phyloP scores from a whole-genome alignment of 805 yeast genomes.

The Diddensiella santjacobensis region DNA sequence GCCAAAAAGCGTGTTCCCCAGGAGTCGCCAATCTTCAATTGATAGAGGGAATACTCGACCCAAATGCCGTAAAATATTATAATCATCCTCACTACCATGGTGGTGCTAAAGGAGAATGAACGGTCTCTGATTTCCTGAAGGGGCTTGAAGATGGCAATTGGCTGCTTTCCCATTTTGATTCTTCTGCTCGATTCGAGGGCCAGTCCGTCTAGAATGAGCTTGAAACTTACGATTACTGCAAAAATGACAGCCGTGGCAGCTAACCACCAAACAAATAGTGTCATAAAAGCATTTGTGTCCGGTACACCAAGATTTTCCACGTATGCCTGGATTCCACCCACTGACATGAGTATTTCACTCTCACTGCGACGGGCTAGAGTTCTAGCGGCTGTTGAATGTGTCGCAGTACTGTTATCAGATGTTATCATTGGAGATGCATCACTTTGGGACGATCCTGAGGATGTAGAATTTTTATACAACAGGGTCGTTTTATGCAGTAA shows the following conservation, averaged over 20 bases:
- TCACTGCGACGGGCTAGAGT: constrained; percentile 5
- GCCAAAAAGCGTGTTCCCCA: constrained; percentile 33
- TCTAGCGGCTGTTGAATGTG: not conserved
- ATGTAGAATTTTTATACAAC: constrained; percentile 14
- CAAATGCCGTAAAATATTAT: constrained; percentile 34
- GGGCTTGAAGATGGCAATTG: not conserved
- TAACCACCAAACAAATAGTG: constrained; percentile 32
- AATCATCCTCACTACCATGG: constrained; percentile 29
- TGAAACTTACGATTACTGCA: constrained; percentile 24
- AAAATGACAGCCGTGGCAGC: constrained; percentile 27
- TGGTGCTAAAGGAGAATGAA: constrained; percentile 23
- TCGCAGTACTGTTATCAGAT: constrained; percentile 5
- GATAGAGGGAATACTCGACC: constrained; percentile 31
- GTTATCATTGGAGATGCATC: constrained; percentile 17
- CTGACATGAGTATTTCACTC: no score
- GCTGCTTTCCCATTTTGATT: not conserved
- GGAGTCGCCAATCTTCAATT: constrained; percentile 32
- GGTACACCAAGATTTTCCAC: constrained; percentile 31
- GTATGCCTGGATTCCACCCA: constrained; percentile 31
- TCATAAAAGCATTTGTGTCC: constrained; percentile 32
- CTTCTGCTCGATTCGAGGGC: not conserved
- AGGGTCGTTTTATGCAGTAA: constrained; percentile 19
- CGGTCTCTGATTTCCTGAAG: constrained; percentile 25
- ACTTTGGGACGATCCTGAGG: no score
- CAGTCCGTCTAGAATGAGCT: constrained; percentile 26